phyloP scores from a whole-genome alignment of 768 basidiomycete species.

The Russula virescens region DNA sequence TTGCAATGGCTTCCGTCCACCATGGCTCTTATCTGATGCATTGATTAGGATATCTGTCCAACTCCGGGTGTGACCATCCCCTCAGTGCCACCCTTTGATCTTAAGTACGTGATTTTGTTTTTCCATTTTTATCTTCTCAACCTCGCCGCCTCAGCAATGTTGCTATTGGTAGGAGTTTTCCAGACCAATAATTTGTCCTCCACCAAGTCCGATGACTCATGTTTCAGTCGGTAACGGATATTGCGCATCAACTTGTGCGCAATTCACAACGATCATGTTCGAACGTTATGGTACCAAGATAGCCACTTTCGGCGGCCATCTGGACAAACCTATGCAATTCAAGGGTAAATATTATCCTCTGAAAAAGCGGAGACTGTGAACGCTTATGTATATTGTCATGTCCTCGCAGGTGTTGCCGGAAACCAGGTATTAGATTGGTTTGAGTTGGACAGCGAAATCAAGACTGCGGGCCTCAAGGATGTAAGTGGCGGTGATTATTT shows the following conservation, averaged over 20 bases:
- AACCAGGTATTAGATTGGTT: no score
- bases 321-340: slow-evolving; percentile 40
- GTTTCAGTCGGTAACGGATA: slow-evolving; percentile 20
- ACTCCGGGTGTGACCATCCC: no score
- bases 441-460: slow-evolving; percentile 5
- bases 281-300: slow-evolving; percentile 45
- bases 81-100: slow-evolving; percentile 22
- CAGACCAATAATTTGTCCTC: no score
- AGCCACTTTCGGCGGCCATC: slow-evolving; percentile 48
- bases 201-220: not conserved
- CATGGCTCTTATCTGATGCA: not conserved
- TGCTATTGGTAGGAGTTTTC: slow-evolving; percentile 4
- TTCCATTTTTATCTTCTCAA: no score
- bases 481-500: slow-evolving; percentile 23
- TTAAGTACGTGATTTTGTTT: slow-evolving; percentile 14
- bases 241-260: slow-evolving; percentile 53
- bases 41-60: no score
- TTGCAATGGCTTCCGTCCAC: slow-evolving; percentile 19
- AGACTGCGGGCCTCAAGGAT: slow-evolving; percentile 28
- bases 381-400: no score
- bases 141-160: no score
- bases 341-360: slow-evolving; percentile 33
- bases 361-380: no score
- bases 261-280: slow-evolving; percentile 51
- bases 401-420: no score